These are phyloP conservation scores for Suhomyces wounanorum DNA, from an alignment of 1,139 yeast genomes.

Conservation along the genomic window DNA sequence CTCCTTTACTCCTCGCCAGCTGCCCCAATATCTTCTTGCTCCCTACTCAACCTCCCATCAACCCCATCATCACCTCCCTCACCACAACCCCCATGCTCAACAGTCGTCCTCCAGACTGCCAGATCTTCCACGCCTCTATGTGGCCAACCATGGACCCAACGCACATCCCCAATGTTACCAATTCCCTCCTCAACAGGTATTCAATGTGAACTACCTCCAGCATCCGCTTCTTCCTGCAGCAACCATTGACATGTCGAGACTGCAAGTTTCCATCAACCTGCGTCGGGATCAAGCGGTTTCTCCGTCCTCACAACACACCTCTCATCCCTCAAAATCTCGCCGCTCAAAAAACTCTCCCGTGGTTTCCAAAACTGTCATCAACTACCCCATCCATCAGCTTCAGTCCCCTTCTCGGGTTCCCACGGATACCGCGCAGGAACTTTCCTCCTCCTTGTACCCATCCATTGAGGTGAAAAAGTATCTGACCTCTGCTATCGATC, in stretches of 20 bases:
- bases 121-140: background rate
- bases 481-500: constrained; percentile 66
- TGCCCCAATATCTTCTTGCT: constrained; percentile 6
- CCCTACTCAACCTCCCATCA: constrained; percentile 4
- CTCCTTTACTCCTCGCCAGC: constrained; percentile 8
- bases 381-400: constrained; percentile 26
- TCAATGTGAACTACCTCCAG: constrained; percentile 7
- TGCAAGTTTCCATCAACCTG: background rate
- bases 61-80: background rate
- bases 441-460: constrained; percentile 32
- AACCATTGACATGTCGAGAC: background rate
- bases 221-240: constrained; percentile 11
- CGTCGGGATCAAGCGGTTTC: constrained; percentile 1
- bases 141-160: background rate
- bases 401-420: constrained; percentile 19
- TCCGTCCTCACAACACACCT: background rate
- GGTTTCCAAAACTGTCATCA: constrained; percentile 15
- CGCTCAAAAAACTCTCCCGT: constrained; percentile 10
- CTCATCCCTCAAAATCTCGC: constrained; percentile 1
- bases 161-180: background rate
- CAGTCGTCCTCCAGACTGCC: background rate
- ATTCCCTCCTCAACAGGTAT: constrained; percentile 2
- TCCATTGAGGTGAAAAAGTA: constrained; percentile 62
- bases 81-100: background rate
- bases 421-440: constrained; percentile 28